Base-by-base conservation (phyloP, 1,284 basidiomycete species). In the Crepidotus sp. region DNA sequence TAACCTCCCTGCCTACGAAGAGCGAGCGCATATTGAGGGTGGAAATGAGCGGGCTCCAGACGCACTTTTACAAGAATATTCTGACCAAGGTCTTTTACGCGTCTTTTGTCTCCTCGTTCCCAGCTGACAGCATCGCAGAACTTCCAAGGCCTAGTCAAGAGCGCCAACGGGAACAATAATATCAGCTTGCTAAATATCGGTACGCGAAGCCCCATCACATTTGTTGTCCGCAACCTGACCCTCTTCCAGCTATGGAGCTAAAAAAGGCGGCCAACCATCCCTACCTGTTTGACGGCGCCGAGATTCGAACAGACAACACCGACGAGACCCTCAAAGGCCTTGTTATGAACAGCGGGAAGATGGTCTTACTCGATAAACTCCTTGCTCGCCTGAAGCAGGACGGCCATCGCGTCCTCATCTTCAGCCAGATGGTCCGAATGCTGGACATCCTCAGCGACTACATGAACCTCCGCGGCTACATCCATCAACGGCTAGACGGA, bases 381-480 rank as follows among this genome's bases (percentile, higher is more conserved):
- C 79, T 98, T 15, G 78, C 76, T 21, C 81, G 91, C 41, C 77
- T 99, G 48, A 90, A 89, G 60, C 80, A 80, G 49, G 91, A 94
- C 59, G 90, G 90, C 1, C 95, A 98, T 58, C 88, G 96, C 41
- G 94, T 98, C 36, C 76, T 99, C 53, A 97, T 99, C 61, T 98
- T 98, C 73, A 95, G 91, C 57, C 96, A 98, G 65, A 98, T 99
- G 96, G 95, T 98, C 39, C 83, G 95, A 50, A 91, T 98, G 79
- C 77, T 99, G 30, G 96, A 99, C 65, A 98, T 99, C 61, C 78
- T 99, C 54, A 94, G 88, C 50, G 96, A 99, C 66, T 98, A 98
- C 65, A 93, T 98, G 83, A 69, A 70, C 19, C 69, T 95, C 34
- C 78, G 96, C 34, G 86, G 87, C 27, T 98, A 96, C 60, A 80